phyloP scores from a whole-genome alignment of 805 yeast genomes.

The Saitoella complicata region DNA sequence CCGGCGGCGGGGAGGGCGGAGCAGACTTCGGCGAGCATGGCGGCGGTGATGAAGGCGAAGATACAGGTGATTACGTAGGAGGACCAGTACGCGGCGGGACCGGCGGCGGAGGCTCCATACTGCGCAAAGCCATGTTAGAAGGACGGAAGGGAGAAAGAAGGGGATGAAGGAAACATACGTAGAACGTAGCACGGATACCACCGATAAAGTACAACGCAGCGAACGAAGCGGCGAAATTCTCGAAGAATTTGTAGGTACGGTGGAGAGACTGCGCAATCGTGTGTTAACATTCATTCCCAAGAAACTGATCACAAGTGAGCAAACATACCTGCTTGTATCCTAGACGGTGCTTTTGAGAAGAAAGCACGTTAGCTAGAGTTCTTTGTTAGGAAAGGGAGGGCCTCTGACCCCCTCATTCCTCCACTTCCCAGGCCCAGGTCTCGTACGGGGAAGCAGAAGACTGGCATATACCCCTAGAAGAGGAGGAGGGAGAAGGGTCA shows the following conservation, averaged over 20 bases:
- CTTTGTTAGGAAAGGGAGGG: background rate
- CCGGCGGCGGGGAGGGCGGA: conserved; percentile 16
- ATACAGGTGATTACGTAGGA: conserved; percentile 8
- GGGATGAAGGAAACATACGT: background rate
- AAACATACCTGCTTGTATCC: background rate
- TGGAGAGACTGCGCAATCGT: background rate
- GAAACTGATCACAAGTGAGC: no score
- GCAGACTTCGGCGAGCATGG: conserved; percentile 14
- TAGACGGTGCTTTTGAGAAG: background rate
- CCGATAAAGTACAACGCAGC: conserved; percentile 2
- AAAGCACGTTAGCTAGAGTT: background rate
- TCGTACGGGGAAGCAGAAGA: background rate
- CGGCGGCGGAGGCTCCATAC: conserved; percentile 12
- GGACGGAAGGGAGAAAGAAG: no score
- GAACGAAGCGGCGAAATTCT: conserved; percentile 3
- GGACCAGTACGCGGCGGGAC: conserved; percentile 15
- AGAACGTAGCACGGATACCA: conserved; percentile 1
- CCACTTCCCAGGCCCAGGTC: background rate
- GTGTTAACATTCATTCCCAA: no score
- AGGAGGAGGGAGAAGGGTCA: background rate
- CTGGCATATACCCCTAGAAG: background rate
- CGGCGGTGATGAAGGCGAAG: conserved; percentile 13
- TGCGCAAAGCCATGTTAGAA: no score
- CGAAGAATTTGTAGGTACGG: conserved; percentile 1
- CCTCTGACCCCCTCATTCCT: background rate